Evolutionary conservation across 768 basidiomycete genomes (phyloP).

Genomic region (Rhizopogon vinicolor): DNA sequence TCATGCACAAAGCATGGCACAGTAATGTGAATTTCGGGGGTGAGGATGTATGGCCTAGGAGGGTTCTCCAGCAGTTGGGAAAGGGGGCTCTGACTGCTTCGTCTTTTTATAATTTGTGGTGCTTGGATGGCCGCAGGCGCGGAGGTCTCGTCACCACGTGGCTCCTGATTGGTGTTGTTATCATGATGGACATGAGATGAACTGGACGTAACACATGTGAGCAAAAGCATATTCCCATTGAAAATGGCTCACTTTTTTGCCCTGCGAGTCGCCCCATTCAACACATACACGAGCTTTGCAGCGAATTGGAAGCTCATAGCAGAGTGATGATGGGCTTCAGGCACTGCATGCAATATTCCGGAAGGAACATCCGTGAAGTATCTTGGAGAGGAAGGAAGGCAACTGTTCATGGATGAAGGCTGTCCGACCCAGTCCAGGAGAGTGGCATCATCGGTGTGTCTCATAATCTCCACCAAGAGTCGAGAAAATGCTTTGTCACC

Average conservation of each 20-base stretch:
- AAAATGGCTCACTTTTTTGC: background rate
- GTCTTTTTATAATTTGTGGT: background rate
- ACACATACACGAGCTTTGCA: background rate
- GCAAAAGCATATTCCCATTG: background rate
- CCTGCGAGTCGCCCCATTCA: background rate
- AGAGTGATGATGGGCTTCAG: background rate
- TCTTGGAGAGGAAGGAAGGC: slow-evolving; percentile 2
- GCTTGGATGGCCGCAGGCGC: no score
- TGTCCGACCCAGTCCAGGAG: slow-evolving; percentile 11
- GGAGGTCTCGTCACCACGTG: no score
- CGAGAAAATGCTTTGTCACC: slow-evolving; percentile 10
- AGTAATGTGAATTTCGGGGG: background rate
- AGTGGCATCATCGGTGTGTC: slow-evolving; percentile 3
- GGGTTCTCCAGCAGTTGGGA: background rate
- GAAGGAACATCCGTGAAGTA: slow-evolving; percentile 3
- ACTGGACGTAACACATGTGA: background rate
- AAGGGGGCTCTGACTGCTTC: background rate
- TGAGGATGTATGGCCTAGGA: background rate
- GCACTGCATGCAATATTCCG: background rate
- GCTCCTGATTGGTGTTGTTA: background rate
- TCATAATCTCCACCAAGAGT: slow-evolving; percentile 8
- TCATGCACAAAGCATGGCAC: slow-evolving; percentile 1
- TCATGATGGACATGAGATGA: background rate
- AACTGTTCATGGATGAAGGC: background rate
- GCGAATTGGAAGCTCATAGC: background rate